These are phyloP conservation scores for rapeseed (Brassica napus) DNA, from an alignment of 345 rosid species.

Conservation along the genomic window DNA sequence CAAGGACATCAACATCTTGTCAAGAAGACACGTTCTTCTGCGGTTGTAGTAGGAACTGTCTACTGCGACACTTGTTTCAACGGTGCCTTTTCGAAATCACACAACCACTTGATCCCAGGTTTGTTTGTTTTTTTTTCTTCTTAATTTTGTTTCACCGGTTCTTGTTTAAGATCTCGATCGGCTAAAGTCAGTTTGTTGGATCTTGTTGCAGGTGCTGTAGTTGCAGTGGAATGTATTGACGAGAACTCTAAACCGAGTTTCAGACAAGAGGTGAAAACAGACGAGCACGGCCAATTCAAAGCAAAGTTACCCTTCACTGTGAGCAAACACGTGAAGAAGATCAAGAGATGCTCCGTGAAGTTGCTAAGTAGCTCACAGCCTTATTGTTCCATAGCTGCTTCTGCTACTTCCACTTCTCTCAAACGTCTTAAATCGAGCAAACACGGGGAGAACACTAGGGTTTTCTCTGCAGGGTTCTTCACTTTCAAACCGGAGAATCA, in stretches of 20 bases:
- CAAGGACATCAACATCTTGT: conserved; percentile 22
- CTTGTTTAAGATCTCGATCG: not conserved
- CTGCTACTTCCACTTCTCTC: conserved; percentile 61
- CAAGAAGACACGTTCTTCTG: conserved; percentile 53
- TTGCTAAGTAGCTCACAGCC: conserved; percentile 73
- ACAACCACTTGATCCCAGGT: conserved; percentile 81
- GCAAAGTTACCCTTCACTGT: conserved; percentile 67
- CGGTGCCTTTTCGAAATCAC: conserved; percentile 48
- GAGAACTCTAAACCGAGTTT: conserved; percentile 50
- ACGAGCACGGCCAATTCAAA: conserved; percentile 67
- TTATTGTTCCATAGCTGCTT: conserved; percentile 67
- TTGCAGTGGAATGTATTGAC: conserved; percentile 70
- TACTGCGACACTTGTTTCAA: conserved; percentile 89
- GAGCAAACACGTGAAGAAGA: conserved; percentile 62
- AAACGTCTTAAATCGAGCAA: conserved; percentile 54
- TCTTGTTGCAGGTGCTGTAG: conserved; percentile 67
- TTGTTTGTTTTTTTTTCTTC: not conserved
- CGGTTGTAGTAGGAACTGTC: conserved; percentile 80
- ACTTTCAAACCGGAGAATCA: conserved; percentile 74
- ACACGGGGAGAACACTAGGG: conserved; percentile 43
- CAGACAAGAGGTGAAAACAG: conserved; percentile 59
- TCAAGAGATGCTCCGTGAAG: conserved; percentile 71
- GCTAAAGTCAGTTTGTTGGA: not conserved
- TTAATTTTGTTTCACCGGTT: not conserved
- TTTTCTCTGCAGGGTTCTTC: conserved; percentile 91